Evolutionary conservation across 2,329 filamentous ascomycete species (phyloP).

Genomic region (Uncinocarpus reesii): DNA sequence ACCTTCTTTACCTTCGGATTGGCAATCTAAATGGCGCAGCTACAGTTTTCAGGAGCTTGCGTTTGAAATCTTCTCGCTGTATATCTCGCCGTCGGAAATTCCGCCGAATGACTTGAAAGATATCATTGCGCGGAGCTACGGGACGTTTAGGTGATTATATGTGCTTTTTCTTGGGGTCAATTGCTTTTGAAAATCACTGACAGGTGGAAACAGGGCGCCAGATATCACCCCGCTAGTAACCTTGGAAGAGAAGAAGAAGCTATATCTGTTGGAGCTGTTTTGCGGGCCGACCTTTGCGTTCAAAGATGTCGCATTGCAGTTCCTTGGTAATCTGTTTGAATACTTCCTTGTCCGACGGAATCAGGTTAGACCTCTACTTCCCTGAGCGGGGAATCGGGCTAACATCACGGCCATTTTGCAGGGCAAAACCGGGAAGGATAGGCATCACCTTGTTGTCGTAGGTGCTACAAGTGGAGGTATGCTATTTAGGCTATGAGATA

Average conservation of each 20-base stretch:
- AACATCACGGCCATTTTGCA: constrained; percentile 12
- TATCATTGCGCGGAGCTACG: constrained; percentile 77
- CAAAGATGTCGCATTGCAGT: constrained; percentile 89
- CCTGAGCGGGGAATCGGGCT: not conserved
- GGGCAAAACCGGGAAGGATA: constrained; percentile 41
- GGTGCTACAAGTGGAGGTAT: constrained; percentile 75
- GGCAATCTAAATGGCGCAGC: constrained; percentile 62
- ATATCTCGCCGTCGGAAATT: constrained; percentile 71
- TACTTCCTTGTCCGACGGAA: constrained; percentile 40
- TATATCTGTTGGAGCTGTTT: constrained; percentile 87
- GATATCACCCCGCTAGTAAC: constrained; percentile 70
- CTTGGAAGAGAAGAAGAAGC: constrained; percentile 59
- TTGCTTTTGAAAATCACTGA: not conserved
- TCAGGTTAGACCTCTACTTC: constrained; percentile 10
- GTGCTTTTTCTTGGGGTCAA: not conserved
- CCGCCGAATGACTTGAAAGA: constrained; percentile 67
- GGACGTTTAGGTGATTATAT: constrained; percentile 60
- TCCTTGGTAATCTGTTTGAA: constrained; percentile 78
- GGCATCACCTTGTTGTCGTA: constrained; percentile 75
- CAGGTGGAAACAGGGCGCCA: constrained; percentile 55
- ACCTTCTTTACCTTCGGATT: constrained; percentile 52
- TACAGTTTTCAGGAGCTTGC: constrained; percentile 50
- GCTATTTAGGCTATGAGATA: not conserved
- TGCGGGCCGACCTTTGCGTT: constrained; percentile 93
- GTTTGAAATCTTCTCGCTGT: constrained; percentile 52